Conservation (phyloP, 257 asterid genomes). For the Ilex aquifolium region DNA sequence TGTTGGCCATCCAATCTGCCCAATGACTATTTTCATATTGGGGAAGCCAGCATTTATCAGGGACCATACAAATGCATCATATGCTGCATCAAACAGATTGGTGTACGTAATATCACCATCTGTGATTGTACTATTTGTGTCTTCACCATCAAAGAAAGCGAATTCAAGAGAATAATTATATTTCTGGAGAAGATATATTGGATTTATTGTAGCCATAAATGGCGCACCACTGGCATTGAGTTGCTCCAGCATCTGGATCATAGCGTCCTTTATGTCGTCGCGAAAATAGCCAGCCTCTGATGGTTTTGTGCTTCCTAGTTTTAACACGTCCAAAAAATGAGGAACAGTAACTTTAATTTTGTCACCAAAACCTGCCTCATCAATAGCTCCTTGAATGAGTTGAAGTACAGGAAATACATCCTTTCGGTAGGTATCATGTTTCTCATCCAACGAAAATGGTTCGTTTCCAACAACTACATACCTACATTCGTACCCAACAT, state of each 20-base stretch:
- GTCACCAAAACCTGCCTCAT: background rate
- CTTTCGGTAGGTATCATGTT: background rate
- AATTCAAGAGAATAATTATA: slow-evolving; percentile 20
- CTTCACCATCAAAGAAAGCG: slow-evolving; percentile 30
- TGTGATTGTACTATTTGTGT: slow-evolving; percentile 2
- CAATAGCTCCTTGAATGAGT: slow-evolving; percentile 4
- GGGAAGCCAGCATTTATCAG: slow-evolving; percentile 31
- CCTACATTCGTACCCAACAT: background rate
- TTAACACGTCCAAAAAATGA: slow-evolving; percentile 21
- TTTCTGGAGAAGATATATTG: slow-evolving; percentile 20
- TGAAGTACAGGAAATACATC: background rate
- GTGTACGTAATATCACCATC: slow-evolving; percentile 26
- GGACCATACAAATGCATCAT: slow-evolving; percentile 33
- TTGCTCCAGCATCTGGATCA: slow-evolving; percentile 12
- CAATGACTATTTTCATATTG: slow-evolving; percentile 21
- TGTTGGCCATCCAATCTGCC: slow-evolving; percentile 68
- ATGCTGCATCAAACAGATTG: slow-evolving; percentile 36
- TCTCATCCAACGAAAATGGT: too few species aligned
- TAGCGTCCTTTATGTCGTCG: slow-evolving; percentile 19
- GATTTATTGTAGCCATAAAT: slow-evolving; percentile 32
- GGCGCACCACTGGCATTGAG: slow-evolving; percentile 22
- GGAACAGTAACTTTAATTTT: slow-evolving; percentile 14
- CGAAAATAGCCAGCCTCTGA: slow-evolving; percentile 34
- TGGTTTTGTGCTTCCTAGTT: slow-evolving; percentile 7
- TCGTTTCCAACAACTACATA: background rate